These are phyloP conservation scores for Combretum micranthum DNA, from an alignment of 345 rosid species.

Conservation along the genomic window DNA sequence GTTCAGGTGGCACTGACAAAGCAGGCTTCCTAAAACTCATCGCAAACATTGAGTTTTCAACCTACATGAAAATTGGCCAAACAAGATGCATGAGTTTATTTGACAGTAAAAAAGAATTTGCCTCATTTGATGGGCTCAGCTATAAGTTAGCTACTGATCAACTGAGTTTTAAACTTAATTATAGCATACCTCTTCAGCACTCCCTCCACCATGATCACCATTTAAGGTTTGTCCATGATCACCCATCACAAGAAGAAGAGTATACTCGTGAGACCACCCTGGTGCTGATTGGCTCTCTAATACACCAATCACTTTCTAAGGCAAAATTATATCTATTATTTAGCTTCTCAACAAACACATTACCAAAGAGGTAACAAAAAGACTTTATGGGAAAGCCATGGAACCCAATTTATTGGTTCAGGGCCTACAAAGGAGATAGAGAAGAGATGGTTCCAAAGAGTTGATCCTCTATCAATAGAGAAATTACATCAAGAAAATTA, in stretches of 20 bases:
- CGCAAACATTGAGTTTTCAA: constrained; percentile 84
- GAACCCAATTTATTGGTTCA: too few species aligned
- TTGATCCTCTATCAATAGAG: constrained; percentile 5
- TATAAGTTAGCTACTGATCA: constrained; percentile 1
- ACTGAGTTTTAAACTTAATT: too few species aligned
- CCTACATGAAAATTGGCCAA: constrained; percentile 32
- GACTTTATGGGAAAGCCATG: too few species aligned
- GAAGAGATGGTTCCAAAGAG: too few species aligned
- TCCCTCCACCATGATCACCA: constrained; percentile 99
- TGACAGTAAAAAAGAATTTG: too few species aligned
- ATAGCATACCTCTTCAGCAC: constrained; percentile 70
- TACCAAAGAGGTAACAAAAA: too few species aligned
- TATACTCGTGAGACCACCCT: constrained; percentile 76
- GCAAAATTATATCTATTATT: constrained; percentile 1
- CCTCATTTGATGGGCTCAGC: not conserved
- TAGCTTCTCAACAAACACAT: not conserved
- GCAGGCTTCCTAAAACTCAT: constrained; percentile 72
- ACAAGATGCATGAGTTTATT: too few species aligned
- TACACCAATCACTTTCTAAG: constrained; percentile 54
- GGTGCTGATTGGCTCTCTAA: constrained; percentile 63
- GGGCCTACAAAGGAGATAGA: too few species aligned
- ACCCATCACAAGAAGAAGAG: constrained; percentile 88
- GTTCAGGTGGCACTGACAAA: constrained; percentile 48
- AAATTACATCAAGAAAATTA: constrained; percentile 58
- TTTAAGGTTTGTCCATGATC: constrained; percentile 96